Base-by-base conservation (phyloP, 2,329 filamentous ascomycete species). In the Cercospora zeae-maydis region DNA sequence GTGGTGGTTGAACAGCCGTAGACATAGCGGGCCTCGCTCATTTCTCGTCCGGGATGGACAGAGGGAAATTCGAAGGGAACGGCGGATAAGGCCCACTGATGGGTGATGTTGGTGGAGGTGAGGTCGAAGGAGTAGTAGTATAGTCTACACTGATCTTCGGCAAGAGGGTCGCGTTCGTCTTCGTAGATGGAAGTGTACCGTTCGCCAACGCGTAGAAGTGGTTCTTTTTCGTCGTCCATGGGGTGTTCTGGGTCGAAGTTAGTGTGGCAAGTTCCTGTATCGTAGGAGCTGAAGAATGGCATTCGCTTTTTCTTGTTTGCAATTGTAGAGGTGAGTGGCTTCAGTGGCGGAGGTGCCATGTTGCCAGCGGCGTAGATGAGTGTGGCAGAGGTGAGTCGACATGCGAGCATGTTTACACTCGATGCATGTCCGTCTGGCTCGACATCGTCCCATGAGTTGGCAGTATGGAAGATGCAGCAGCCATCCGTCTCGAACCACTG, bases 401-500 rank as follows among this genome's bases (percentile, higher is more conserved):
- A 90, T 1, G 83, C 84, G 1, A 91, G 78, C 70, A 91, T 82
- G 69, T 87, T 86, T 4, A 90, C 85, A 0, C 79, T 77, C 14
- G 70, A 70, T 0, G 78, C 69, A 62, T 76, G 63, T 10, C 71
- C 70, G 19, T 72, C 67, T 1, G 70, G 27, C 1, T 72, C 66
- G 3, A 82, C 80, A 7, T 69, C 64, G 58, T 90, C 86, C 88
- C 88, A 91, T 1, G 84, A 84, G 67, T 89, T 90, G 0, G 86
- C 88, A 0, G 87, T 89, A 69, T 91, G 88, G 65, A 90, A 89
- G 49, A 91, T 88, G 68, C 86, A 86, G 69, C 86, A 90, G 5
- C 86, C 80, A 10, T 83, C 82, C 0, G 87, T 89, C 74, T 88
- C 83, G 64, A 88, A 90, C 87, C 88, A 91, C 9, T 81, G 80